Percentiles rank a stretch among this genome's conserved stretches.
Conservation (phyloP, 75 land plant genomes). For the Cupressus sempervirens region DNA sequence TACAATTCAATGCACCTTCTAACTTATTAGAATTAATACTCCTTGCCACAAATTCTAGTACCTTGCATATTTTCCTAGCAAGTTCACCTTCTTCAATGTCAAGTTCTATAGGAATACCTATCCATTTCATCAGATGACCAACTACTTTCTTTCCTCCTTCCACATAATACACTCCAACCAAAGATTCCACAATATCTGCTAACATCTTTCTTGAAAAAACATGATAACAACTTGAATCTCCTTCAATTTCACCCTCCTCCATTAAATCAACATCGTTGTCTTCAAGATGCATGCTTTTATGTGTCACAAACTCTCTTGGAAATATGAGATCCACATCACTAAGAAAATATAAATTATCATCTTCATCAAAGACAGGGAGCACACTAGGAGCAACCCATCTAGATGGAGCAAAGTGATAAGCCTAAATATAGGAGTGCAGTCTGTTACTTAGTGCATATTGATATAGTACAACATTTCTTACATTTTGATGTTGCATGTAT, state of each 20-base stretch:
- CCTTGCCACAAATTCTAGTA: conserved; percentile 73
- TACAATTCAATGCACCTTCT: no score
- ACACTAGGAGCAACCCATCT: conserved; percentile 99
- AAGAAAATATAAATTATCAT: conserved; percentile 20
- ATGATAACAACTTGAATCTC: no score
- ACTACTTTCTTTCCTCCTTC: conserved; percentile 92
- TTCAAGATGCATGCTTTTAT: no score
- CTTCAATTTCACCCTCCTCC: no score
- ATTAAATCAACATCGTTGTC: no score
- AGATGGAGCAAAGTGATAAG: conserved; percentile 98
- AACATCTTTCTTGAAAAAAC: no score
- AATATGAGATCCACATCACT: no score
- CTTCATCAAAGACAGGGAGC: conserved; percentile 97
- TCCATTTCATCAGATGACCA: conserved; percentile 94
- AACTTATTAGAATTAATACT: conserved; percentile 76
- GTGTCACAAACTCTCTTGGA: no score
- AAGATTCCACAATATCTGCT: conserved; percentile 98
- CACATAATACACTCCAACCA: conserved; percentile 96
- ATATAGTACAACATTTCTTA: conserved; percentile 91
- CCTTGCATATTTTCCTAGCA: conserved; percentile 34
- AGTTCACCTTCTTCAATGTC: conserved; percentile 49
- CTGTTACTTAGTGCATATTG: conserved; percentile 85
- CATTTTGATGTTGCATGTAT: conserved; percentile 95
- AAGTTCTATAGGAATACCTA: conserved; percentile 85
- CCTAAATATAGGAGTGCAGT: conserved; percentile 93